Evolutionary conservation across 1,284 basidiomycete genomes (phyloP).

Genomic region (Ustilago shanxiensis): DNA sequence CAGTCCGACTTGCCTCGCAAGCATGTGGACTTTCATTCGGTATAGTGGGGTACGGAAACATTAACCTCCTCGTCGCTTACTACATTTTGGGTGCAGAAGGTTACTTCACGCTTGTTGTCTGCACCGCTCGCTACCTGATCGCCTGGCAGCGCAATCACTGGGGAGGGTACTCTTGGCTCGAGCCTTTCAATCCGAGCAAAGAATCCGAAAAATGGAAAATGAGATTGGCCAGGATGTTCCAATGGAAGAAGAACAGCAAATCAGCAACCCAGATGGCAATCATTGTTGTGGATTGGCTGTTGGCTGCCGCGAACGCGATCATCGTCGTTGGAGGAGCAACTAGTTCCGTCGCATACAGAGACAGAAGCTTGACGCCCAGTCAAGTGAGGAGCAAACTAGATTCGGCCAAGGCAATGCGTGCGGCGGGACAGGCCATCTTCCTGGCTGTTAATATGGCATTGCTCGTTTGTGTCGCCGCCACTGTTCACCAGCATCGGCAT

Average conservation of each 20-base stretch:
- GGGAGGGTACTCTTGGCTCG: conserved; percentile 46
- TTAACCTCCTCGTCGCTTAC: conserved; percentile 49
- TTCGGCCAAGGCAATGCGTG: conserved; percentile 18
- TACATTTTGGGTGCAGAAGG: conserved; percentile 54
- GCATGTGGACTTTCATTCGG: conserved; percentile 46
- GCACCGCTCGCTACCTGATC: conserved; percentile 50
- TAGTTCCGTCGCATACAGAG: conserved; percentile 15
- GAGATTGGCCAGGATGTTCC: conserved; percentile 13
- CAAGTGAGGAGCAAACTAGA: conserved; percentile 1
- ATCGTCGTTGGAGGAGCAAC: conserved; percentile 42
- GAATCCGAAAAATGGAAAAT: background rate
- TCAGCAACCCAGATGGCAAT: background rate
- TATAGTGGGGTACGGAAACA: conserved; percentile 29
- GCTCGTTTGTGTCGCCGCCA: conserved; percentile 25
- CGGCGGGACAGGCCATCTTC: conserved; percentile 36
- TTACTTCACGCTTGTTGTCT: conserved; percentile 57
- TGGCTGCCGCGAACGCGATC: conserved; percentile 36
- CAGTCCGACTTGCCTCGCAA: conserved; percentile 46
- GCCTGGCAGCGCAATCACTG: conserved; percentile 51
- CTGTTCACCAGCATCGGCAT: conserved; percentile 22
- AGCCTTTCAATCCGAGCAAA: conserved; percentile 19
- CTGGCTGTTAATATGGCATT: conserved; percentile 24
- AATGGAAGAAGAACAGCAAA: conserved; percentile 4
- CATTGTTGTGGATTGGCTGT: conserved; percentile 20
- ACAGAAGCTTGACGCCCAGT: conserved; percentile 4